phyloP scores from a whole-genome alignment of 352 stramenopile species.

The Phytophthora capsici region DNA sequence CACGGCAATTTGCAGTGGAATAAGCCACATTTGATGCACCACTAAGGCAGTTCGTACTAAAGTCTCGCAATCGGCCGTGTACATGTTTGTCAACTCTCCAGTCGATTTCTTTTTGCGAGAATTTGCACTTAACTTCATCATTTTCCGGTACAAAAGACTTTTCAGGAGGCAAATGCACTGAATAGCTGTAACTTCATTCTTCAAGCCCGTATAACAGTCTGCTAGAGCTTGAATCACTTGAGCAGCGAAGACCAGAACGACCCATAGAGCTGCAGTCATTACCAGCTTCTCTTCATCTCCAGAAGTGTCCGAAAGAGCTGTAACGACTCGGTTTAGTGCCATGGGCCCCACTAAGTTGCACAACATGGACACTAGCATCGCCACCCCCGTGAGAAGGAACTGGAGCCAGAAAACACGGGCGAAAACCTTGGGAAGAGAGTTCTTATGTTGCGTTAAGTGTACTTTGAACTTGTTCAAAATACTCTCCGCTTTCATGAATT shows the following conservation, averaged over 20 bases:
- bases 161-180: conserved; percentile 54
- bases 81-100: conserved; percentile 59
- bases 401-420: conserved; percentile 37
- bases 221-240: conserved; percentile 56
- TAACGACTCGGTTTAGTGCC: conserved; percentile 50
- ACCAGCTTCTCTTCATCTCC: conserved; percentile 12
- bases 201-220: conserved; percentile 49
- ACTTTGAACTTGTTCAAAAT: conserved; percentile 30
- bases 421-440: conserved; percentile 40
- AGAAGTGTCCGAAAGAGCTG: conserved; percentile 26
- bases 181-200: conserved; percentile 55
- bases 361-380: conserved; percentile 45
- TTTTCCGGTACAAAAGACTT: conserved; percentile 51
- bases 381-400: conserved; percentile 44
- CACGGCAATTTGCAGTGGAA: conserved; percentile 52
- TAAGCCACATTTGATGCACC: conserved; percentile 55
- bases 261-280: conserved; percentile 15
- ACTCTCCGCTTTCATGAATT: conserved; percentile 22
- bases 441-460: conserved; percentile 15
- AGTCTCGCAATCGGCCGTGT: conserved; percentile 52
- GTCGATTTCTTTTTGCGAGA: conserved; percentile 47
- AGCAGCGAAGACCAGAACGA: conserved; percentile 45
- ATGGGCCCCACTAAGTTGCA: conserved; percentile 51
- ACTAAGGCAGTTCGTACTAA: conserved; percentile 33
- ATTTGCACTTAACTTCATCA: conserved; percentile 43